Base-by-base conservation (phyloP, 106 monocot species). In the Xerophyta viscosa region DNA sequence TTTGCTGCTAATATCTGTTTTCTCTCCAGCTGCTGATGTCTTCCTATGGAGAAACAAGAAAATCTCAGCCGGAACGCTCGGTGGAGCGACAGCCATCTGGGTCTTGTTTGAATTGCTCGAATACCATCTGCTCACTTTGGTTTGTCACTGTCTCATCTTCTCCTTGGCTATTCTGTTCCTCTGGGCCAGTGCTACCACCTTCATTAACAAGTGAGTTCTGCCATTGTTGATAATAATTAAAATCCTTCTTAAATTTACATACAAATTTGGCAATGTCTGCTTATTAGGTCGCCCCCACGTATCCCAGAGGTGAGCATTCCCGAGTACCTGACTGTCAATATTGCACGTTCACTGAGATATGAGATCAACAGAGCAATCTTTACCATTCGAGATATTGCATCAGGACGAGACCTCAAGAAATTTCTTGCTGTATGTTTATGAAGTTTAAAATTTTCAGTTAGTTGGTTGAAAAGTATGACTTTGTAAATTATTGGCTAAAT, bases 1-100 rank as follows among this genome's bases (percentile, higher is more conserved):
- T n/a, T n/a, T n/a, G n/a, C n/a, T n/a, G n/a, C n/a, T n/a, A n/a
- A n/a, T n/a, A n/a, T n/a, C n/a, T n/a, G n/a, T n/a, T n/a, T n/a
- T n/a, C n/a, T n/a, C n/a, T n/a, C n/a, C n/a, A 86, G 85, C 76
- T 66, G 86, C 86, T 36, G 80, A 86, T 64, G 28, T 86, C 25
- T 63, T 86, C 31, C 69, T 86, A 41, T 86, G 86, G 86, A 80
- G 76, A 58, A 70, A 86, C 72, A 86, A 80, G 73, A 77, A 86
- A 51, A 44, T 77, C 29, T 77, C 86, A 2, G 76, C 63, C 4
- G 70, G 67, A 27, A 69, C 70, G 9, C 61, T 86, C 6, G 73
- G 58, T 26, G 70, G 29, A 44, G 76, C 60, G 22, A 80, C 80
- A 3, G 63, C 54, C 4, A 44, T 77, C 31, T 84, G 78, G 78